Conservation (phyloP, 208 protist species). For the Leishmania tarentolae region DNA sequence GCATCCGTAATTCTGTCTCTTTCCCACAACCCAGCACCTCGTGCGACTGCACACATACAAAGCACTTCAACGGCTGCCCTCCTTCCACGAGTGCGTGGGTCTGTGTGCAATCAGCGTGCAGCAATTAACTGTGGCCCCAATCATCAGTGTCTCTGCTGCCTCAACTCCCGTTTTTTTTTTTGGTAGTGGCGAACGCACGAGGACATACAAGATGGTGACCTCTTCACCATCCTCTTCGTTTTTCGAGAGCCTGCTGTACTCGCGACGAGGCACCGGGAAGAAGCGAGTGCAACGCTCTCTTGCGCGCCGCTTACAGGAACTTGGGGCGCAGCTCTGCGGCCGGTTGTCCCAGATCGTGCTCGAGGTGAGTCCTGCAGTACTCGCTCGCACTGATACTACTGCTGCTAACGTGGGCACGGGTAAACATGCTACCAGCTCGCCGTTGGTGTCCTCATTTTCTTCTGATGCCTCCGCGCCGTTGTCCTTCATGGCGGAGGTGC, state of each 20-base stretch:
- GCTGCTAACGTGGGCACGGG: neutral
- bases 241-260: conserved; percentile 28
- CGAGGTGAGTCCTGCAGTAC: neutral
- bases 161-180: neutral
- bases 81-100: neutral
- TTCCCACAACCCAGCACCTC: neutral
- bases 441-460: neutral
- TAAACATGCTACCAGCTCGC: neutral
- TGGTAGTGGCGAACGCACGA: neutral
- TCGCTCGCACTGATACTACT: neutral
- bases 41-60: neutral
- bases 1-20: neutral
- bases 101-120: neutral
- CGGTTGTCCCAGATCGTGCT: conserved; percentile 53
- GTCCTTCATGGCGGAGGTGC: conserved; percentile 27
- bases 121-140: neutral
- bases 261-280: conserved; percentile 1
- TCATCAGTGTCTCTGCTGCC: neutral
- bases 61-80: too few species aligned
- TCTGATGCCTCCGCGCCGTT: neutral
- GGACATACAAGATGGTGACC: neutral
- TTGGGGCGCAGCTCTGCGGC: conserved; percentile 75
- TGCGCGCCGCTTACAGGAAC: conserved; percentile 45
- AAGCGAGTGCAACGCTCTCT: conserved; percentile 10
- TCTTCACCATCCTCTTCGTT: neutral